Percentiles rank a stretch among this genome's conserved stretches.
phyloP scores from a whole-genome alignment of 768 basidiomycete species.

The Auricularia sp. region DNA sequence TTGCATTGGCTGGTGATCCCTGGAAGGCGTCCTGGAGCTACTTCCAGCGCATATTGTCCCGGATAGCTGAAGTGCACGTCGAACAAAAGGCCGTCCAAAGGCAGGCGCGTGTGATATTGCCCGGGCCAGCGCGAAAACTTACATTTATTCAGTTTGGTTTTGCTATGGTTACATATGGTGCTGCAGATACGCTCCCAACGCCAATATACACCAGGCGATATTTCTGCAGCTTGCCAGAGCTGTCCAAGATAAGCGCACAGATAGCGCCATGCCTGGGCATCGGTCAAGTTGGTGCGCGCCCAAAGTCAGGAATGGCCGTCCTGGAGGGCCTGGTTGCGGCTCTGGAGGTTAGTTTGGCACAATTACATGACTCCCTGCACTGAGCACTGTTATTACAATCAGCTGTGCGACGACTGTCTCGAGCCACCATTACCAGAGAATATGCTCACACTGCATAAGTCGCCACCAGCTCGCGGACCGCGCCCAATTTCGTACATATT shows the following conservation, averaged over 20 bases:
- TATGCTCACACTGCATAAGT: neutral
- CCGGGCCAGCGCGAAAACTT: neutral
- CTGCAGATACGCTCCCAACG: slow-evolving; percentile 41
- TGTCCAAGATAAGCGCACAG: neutral
- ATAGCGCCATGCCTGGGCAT: slow-evolving; percentile 32
- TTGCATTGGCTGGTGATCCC: neutral
- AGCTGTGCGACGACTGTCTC: slow-evolving; percentile 30
- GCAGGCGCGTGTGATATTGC: neutral
- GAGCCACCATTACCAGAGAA: slow-evolving; percentile 4
- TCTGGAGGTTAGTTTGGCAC: slow-evolving; percentile 41
- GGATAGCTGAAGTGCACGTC: neutral
- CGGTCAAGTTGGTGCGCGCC: slow-evolving; percentile 42
- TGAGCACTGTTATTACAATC: neutral
- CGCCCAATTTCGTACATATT: slow-evolving; percentile 37
- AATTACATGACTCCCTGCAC: neutral
- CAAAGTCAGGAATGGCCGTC: slow-evolving; percentile 48
- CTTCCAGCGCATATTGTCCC: neutral
- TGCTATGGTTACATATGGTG: slow-evolving; percentile 54
- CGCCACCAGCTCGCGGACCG: slow-evolving; percentile 9
- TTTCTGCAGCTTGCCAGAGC: slow-evolving; percentile 28
- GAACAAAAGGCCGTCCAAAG: neutral
- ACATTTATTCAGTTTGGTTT: slow-evolving; percentile 25
- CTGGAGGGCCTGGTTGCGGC: slow-evolving; percentile 63
- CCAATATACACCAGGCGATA: slow-evolving; percentile 49
- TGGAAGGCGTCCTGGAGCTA: neutral